phyloP scores from a whole-genome alignment of 202 grass and related monocot genomes.

The Musa balbisiana region DNA sequence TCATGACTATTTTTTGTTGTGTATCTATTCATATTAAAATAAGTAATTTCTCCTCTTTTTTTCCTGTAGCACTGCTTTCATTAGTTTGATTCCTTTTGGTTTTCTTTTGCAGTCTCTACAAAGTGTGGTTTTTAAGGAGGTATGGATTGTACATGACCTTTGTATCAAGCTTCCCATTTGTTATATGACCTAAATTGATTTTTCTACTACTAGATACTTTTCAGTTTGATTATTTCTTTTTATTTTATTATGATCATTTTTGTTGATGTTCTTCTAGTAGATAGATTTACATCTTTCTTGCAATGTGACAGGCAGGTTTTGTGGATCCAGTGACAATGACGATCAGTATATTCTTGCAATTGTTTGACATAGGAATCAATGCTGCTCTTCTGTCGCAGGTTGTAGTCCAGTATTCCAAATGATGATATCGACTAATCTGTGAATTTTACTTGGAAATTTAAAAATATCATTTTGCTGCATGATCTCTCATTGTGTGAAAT shows the following conservation, averaged over 20 bases:
- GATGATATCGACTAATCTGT: neutral
- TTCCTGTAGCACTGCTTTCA: conserved; percentile 1
- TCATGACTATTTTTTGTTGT: neutral
- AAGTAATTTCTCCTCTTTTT: neutral
- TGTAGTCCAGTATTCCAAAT: neutral
- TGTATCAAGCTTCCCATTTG: neutral
- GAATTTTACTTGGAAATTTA: neutral
- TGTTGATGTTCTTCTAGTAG: neutral
- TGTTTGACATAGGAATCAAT: conserved; percentile 95
- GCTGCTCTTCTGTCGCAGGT: conserved; percentile 85
- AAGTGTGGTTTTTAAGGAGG: conserved; percentile 98
- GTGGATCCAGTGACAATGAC: conserved; percentile 95
- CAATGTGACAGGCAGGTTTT: conserved; percentile 55
- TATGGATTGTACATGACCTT: conserved; percentile 27
- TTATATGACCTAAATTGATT: neutral
- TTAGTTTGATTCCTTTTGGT: conserved; percentile 11
- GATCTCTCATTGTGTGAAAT: too few relatives aligned
- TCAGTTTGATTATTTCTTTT: neutral
- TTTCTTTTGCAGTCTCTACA: conserved; percentile 81
- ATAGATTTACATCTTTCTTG: conserved; percentile 15
- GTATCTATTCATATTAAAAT: neutral
- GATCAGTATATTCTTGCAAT: conserved; percentile 91
- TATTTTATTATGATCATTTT: neutral
- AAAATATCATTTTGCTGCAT: too few relatives aligned
- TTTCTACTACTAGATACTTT: neutral